A percentile compares a stretch with the other conserved stretches of the same genome.
Conservation (phyloP, 2,329 filamentous ascomycete species). For the Colletotrichum spaethianum region DNA sequence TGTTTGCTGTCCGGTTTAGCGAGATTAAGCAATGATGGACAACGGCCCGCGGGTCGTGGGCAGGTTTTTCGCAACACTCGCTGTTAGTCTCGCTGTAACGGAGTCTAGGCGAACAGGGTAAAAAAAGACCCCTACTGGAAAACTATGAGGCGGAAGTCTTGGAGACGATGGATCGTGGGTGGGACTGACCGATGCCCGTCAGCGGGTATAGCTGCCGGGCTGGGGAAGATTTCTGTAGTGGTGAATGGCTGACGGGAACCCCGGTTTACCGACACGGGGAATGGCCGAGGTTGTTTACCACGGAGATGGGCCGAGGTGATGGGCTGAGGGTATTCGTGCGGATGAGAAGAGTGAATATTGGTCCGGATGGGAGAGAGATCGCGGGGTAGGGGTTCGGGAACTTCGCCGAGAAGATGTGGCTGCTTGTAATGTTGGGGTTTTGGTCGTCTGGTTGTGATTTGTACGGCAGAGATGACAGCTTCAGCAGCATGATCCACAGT, state of each 20-base stretch:
- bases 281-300: constrained; percentile 31
- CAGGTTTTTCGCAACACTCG: background rate
- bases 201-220: background rate
- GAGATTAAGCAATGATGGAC: background rate
- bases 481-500: background rate
- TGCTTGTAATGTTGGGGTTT: background rate
- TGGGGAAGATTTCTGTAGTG: constrained; percentile 6
- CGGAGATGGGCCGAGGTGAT: no score
- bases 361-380: background rate
- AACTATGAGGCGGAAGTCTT: background rate
- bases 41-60: background rate
- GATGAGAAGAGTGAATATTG: background rate
- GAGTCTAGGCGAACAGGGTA: background rate
- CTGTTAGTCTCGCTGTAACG: constrained; percentile 17
- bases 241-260: background rate
- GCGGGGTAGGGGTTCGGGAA: background rate
- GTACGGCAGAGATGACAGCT: rapidly evolving
- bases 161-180: background rate
- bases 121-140: background rate
- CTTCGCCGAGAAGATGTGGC: background rate
- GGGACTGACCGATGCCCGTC: background rate
- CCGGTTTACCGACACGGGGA: constrained; percentile 30
- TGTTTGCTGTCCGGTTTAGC: background rate
- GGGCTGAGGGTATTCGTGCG: background rate
- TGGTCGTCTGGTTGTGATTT: background rate